These are phyloP conservation scores for Lichtheimia corymbifera DNA, from an alignment of 371 early-diverging fungal genomes.

Conservation along the genomic window DNA sequence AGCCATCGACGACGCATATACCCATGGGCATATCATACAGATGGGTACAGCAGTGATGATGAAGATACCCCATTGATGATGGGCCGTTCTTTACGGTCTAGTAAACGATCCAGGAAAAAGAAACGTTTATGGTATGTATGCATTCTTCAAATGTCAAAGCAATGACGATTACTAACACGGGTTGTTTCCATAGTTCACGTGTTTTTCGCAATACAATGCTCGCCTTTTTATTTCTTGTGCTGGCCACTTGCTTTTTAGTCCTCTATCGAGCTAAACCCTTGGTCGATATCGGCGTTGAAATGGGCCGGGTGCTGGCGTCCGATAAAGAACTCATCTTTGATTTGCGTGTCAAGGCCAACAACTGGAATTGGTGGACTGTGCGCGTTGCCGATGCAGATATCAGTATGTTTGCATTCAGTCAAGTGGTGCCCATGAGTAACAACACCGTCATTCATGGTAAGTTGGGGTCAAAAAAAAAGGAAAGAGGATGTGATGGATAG, in stretches of 20 bases:
- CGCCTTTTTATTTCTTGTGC: slow-evolving; percentile 15
- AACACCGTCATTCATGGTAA: slow-evolving; percentile 11
- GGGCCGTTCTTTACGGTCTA: slow-evolving; percentile 8
- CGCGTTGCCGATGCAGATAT: slow-evolving; percentile 59
- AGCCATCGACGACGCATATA: slow-evolving; percentile 12
- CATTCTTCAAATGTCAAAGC: background rate
- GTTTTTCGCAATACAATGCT: slow-evolving; percentile 12
- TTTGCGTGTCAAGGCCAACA: slow-evolving; percentile 55
- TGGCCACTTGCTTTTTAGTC: slow-evolving; percentile 9
- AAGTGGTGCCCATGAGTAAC: slow-evolving; percentile 31
- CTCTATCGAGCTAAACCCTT: slow-evolving; percentile 44
- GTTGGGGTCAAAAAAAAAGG: background rate
- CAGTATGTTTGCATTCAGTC: slow-evolving; percentile 65
- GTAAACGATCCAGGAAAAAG: slow-evolving; percentile 3
- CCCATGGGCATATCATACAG: slow-evolving; percentile 18
- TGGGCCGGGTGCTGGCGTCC: slow-evolving; percentile 63
- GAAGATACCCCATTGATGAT: slow-evolving; percentile 35
- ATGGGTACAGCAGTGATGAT: slow-evolving; percentile 49
- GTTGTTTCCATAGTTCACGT: slow-evolving; percentile 7
- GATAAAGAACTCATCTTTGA: slow-evolving; percentile 73
- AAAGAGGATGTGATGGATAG: background rate
- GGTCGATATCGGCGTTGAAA: slow-evolving; percentile 42
- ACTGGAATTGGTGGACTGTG: slow-evolving; percentile 61
- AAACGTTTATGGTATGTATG: slow-evolving; percentile 10
- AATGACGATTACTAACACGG: background rate